These are phyloP conservation scores for Calonectria hawksworthii DNA, from an alignment of 2,329 filamentous ascomycete species.

Conservation along the genomic window DNA sequence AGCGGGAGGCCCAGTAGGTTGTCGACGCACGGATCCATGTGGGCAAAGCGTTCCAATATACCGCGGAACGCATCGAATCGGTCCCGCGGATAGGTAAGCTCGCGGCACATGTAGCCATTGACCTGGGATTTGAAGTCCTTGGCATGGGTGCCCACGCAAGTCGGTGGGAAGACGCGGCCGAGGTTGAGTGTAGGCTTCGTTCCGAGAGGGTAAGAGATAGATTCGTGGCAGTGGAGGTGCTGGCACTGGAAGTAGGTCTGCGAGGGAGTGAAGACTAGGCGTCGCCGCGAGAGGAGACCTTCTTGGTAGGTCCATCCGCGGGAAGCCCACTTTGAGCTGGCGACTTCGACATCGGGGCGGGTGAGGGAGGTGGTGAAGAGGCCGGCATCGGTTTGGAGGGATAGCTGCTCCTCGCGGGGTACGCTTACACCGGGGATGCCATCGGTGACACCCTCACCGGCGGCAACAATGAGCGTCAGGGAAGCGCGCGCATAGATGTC, in stretches of 20 bases:
- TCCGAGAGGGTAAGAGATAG: slow-evolving; percentile 50
- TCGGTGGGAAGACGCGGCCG: slow-evolving; percentile 50
- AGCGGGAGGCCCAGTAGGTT: slow-evolving; percentile 53
- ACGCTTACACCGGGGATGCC: slow-evolving; percentile 54
- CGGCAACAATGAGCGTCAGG: slow-evolving; percentile 53
- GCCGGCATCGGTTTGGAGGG: slow-evolving; percentile 49
- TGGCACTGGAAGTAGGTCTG: slow-evolving; percentile 57
- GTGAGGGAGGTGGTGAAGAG: slow-evolving; percentile 54
- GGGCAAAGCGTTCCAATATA: slow-evolving; percentile 47
- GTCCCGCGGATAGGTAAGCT: slow-evolving; percentile 45
- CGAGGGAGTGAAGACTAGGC: slow-evolving; percentile 54
- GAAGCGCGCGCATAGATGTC: slow-evolving; percentile 52
- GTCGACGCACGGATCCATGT: slow-evolving; percentile 44
- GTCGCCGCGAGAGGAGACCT: slow-evolving; percentile 51
- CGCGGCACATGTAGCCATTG: slow-evolving; percentile 49
- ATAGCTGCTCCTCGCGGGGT: slow-evolving; percentile 52
- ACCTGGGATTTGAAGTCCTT: slow-evolving; percentile 47
- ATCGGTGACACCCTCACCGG: slow-evolving; percentile 46
- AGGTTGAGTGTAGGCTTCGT: slow-evolving; percentile 49
- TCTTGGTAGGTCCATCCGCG: slow-evolving; percentile 56
- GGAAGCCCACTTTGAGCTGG: slow-evolving; percentile 52
- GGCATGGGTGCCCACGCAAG: slow-evolving; percentile 39
- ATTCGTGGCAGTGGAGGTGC: slow-evolving; percentile 54
- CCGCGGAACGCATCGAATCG: slow-evolving; percentile 53
- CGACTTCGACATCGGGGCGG: slow-evolving; percentile 52